Conservation (phyloP, 2,329 filamentous ascomycete genomes). For the Fusarium hostae region DNA sequence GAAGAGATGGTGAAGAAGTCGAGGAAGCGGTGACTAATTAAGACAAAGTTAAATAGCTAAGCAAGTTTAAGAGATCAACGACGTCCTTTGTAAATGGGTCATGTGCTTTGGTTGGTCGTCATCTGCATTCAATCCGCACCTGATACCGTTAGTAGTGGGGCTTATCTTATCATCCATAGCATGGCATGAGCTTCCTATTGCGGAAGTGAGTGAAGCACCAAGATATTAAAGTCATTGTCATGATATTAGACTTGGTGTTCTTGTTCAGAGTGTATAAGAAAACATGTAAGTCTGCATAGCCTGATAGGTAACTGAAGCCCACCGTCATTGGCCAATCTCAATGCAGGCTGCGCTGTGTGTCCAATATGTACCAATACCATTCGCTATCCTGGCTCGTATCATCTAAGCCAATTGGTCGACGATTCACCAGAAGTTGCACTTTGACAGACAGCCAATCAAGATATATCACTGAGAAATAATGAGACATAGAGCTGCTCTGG, state of each 20-base stretch:
- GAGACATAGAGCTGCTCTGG: fast-evolving
- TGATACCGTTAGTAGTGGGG: conserved; percentile 13
- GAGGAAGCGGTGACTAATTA: conserved; percentile 17
- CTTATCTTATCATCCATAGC: conserved; percentile 34
- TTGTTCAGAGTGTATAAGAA: not conserved
- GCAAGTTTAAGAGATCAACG: conserved; percentile 19
- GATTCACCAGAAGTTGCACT: not conserved
- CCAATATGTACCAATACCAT: not conserved
- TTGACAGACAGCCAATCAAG: not conserved
- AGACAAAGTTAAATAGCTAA: not conserved
- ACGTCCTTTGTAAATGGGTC: conserved; percentile 17
- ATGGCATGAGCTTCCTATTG: conserved; percentile 6
- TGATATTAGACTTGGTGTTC: not conserved
- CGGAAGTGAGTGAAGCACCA: not conserved
- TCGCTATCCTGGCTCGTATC: not conserved
- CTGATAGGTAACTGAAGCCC: not conserved
- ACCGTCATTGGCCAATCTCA: not conserved
- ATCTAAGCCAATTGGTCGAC: not conserved
- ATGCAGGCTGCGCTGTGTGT: not conserved
- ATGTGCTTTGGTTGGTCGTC: conserved; percentile 24
- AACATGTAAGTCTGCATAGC: not conserved
- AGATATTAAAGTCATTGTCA: not conserved
- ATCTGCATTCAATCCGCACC: conserved; percentile 13
- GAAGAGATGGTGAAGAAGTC: conserved; percentile 9
- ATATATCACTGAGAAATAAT: not conserved